phyloP scores from a whole-genome alignment of 2,329 filamentous ascomycete species.

The Gremmenia infestans region DNA sequence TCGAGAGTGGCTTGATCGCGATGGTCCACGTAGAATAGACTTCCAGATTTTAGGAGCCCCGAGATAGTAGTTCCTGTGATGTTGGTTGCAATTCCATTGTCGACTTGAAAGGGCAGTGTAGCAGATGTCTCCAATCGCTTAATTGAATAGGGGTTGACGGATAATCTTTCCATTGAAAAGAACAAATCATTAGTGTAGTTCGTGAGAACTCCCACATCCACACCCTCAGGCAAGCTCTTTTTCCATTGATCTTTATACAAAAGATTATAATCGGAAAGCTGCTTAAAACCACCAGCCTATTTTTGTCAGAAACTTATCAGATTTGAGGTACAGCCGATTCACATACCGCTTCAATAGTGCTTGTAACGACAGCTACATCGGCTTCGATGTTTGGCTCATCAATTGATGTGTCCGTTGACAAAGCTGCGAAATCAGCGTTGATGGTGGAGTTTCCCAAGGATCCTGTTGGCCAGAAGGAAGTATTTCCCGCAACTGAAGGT shows the following conservation, averaged over 20 bases:
- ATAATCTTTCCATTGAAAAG: constrained; percentile 45
- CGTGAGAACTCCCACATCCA: constrained; percentile 34
- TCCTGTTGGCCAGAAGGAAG: constrained; percentile 7
- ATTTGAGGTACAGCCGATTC: background rate
- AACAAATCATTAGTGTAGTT: constrained; percentile 44
- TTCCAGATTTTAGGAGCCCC: constrained; percentile 32
- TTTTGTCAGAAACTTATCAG: background rate
- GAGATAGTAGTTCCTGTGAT: constrained; percentile 31
- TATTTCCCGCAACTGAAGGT: constrained; percentile 2
- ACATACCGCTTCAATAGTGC: constrained; percentile 1
- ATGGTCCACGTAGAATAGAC: constrained; percentile 42
- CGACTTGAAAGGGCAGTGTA: constrained; percentile 35
- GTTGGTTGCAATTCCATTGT: constrained; percentile 26
- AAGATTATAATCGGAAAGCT: constrained; percentile 35
- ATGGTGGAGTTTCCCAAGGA: constrained; percentile 2
- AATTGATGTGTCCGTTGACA: background rate
- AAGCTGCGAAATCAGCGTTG: background rate
- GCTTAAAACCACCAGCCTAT: constrained; percentile 28
- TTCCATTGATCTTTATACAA: constrained; percentile 41
- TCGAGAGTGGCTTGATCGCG: constrained; percentile 31
- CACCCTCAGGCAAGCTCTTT: constrained; percentile 33
- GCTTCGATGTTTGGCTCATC: background rate
- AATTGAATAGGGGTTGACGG: constrained; percentile 37
- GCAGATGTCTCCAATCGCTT: constrained; percentile 33
- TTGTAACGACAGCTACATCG: background rate